Evolutionary conservation across 768 basidiomycete species (phyloP).

Genomic region (Termitomyces sp.): DNA sequence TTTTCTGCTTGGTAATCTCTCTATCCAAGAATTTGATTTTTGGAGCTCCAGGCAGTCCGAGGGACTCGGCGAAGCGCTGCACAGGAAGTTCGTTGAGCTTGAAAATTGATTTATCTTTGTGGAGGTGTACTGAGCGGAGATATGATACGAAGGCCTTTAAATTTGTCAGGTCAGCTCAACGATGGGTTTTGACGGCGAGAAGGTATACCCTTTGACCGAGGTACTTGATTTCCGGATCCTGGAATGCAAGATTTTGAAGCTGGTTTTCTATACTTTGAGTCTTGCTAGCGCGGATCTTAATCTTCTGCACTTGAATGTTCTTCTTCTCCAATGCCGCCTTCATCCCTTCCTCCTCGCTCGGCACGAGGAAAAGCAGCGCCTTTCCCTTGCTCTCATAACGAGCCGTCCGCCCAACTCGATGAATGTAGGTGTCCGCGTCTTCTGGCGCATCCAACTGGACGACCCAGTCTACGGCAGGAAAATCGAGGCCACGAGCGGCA

Average conservation of each 20-base stretch:
- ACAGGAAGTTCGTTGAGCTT: conserved; percentile 80
- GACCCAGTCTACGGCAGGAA: conserved; percentile 97
- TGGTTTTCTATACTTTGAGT: conserved; percentile 82
- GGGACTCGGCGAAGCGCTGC: conserved; percentile 81
- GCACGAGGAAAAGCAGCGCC: conserved; percentile 76
- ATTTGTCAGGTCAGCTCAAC: not conserved
- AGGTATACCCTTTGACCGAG: conserved; percentile 82
- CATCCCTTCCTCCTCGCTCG: conserved; percentile 96
- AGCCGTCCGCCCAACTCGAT: conserved; percentile 94
- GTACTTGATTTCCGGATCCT: conserved; percentile 96
- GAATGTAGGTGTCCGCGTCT: conserved; percentile 96
- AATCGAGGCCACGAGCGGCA: conserved; percentile 94
- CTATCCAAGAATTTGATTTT: conserved; percentile 85
- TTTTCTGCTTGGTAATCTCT: conserved; percentile 70
- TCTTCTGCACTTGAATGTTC: conserved; percentile 67
- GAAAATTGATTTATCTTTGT: conserved; percentile 93
- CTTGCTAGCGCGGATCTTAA: conserved; percentile 89
- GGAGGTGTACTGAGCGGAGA: conserved; percentile 86
- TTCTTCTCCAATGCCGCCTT: conserved; percentile 66
- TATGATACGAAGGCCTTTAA: conserved; percentile 93
- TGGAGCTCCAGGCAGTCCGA: conserved; percentile 92
- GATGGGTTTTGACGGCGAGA: not conserved
- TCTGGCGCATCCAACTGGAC: conserved; percentile 95
- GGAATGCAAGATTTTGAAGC: conserved; percentile 89
- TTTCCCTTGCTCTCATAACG: conserved; percentile 91